Evolutionary conservation across 306 rosid genomes (phyloP), one percentile per base, ranked within the genome.

Genomic region (Purshia tridentata): DNA sequence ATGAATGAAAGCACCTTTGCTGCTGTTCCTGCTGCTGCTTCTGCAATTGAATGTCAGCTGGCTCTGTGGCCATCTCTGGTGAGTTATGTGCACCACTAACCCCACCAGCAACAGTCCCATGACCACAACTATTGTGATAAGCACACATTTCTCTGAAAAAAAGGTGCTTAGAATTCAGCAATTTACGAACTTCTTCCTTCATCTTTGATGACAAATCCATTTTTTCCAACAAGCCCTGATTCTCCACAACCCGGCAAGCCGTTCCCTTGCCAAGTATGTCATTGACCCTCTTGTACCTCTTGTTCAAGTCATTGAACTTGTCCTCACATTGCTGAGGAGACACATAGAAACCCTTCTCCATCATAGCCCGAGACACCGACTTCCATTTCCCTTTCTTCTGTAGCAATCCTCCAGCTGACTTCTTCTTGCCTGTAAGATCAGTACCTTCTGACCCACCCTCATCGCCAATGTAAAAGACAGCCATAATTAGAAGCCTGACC

Each of bases 321-420:
- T 94, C 98, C 82, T 94, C 97, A 37, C 97, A 94, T 78, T 94
- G 99, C 78, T 94, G 97, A 35, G 99, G 99, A 11, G 97, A 94
- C 6, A 94, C 97, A 76, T 81, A 89, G 65, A 83, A 94, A 70
- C 96, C 93, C 23, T 88, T 94, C 72, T 91, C 99, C 92, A 91
- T 80, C 99, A 91, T 94, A 19, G 95, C 99, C 49, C 89, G 83
- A 4, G 99, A 94, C 45, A 94, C 97, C 63, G 97, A 89, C 74
- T 88, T 91, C 99, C 99, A 91, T 60, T 94, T 94, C 77, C 99
- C 97, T 52, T 94, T 94, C 88, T 94, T 94, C 86, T 94, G 98
- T 35, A 91, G 72, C 79, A 89, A 64, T 1, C 96, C 97, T 1
- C 79, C 71, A 0, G 86, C 37, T 1, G 83, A 13, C 71, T 88